Percentiles rank a stretch among this genome's conserved stretches.
phyloP scores from a whole-genome alignment of 73 alveolate genomes.

The Paramecium pentaurelia region DNA sequence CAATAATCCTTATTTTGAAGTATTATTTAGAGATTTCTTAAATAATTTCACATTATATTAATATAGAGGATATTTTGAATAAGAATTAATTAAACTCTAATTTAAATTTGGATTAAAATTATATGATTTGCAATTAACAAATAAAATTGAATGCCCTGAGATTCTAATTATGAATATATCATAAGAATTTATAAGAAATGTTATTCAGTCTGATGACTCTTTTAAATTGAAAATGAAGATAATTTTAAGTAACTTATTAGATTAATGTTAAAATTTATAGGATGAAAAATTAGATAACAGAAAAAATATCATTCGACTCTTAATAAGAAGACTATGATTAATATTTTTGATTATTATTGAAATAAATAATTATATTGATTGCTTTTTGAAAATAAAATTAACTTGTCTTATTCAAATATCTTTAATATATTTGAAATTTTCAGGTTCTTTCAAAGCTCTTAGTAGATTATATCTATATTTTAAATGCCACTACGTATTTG shows the following conservation, averaged over 20 bases:
- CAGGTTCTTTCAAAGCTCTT: not conserved
- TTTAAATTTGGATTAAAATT: not conserved
- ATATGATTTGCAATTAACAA: not conserved
- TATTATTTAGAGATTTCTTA: not conserved
- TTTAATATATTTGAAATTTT: conserved; percentile 13
- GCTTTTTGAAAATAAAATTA: no score
- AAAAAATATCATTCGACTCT: not conserved
- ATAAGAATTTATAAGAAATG: not conserved
- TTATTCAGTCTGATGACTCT: not conserved
- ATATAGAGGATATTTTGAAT: not conserved
- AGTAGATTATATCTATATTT: conserved; percentile 17
- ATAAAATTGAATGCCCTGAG: not conserved
- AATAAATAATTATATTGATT: no score
- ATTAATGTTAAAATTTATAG: not conserved
- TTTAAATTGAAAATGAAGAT: not conserved
- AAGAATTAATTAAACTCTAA: not conserved
- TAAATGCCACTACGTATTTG: conserved; percentile 12
- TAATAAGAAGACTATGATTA: not conserved
- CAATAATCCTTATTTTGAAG: not conserved
- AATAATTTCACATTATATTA: not conserved
- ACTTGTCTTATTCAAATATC: not conserved
- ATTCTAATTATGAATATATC: not conserved
- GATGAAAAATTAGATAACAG: not conserved
- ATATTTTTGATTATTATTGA: not conserved
- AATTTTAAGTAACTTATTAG: not conserved